Percentiles rank a stretch among this genome's conserved stretches.
These are phyloP conservation scores for Chamaecyparis obtusa DNA, from an alignment of 75 land plant genomes.

Conservation along the genomic window DNA sequence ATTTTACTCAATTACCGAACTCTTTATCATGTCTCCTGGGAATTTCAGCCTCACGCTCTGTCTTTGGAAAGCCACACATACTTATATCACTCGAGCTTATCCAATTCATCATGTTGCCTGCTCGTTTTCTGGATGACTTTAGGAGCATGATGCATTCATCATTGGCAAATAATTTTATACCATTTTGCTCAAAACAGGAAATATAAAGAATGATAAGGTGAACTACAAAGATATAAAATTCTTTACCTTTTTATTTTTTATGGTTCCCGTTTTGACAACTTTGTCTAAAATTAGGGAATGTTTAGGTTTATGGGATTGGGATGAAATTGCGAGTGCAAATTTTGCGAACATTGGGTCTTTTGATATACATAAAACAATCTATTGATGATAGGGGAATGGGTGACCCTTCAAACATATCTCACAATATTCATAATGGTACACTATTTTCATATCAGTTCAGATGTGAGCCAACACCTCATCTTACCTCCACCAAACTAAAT, in stretches of 20 bases:
- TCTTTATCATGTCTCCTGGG: neutral
- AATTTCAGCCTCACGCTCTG: neutral
- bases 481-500: neutral
- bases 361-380: neutral
- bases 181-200: neutral
- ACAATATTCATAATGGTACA: neutral
- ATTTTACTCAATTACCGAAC: neutral
- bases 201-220: neutral
- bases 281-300: neutral
- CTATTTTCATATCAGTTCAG: neutral
- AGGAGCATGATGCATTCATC: neutral
- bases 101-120: neutral
- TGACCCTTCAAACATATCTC: neutral
- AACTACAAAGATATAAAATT: no score
- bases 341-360: neutral
- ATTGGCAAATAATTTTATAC: neutral
- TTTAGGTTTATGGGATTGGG: neutral
- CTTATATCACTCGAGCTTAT: neutral
- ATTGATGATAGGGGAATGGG: neutral
- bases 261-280: neutral
- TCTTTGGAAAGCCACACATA: neutral
- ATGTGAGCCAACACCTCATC: neutral
- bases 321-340: neutral
- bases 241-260: no score
- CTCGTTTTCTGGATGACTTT: neutral